These are phyloP conservation scores for Endogone sp. DNA, from an alignment of 192 early-diverging fungal genomes.

Conservation along the genomic window DNA sequence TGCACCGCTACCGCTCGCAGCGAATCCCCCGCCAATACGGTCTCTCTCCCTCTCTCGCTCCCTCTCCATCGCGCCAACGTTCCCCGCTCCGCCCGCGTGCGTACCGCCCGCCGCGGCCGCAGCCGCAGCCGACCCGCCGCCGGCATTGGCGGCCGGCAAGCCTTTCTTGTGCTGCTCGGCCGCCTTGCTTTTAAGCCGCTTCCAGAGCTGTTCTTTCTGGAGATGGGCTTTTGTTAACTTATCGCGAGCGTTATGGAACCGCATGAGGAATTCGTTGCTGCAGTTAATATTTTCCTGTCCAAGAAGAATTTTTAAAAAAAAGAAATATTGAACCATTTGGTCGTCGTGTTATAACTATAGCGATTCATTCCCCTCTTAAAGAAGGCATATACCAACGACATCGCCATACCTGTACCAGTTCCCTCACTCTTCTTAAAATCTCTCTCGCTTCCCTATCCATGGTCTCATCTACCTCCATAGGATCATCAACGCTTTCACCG, in stretches of 20 bases:
- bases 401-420: slow-evolving; percentile 1
- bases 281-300: slow-evolving; percentile 56
- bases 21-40: neutral
- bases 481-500: neutral
- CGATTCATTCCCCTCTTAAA: neutral
- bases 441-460: slow-evolving; percentile 23
- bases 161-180: slow-evolving; percentile 22
- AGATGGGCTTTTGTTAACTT: slow-evolving; percentile 42
- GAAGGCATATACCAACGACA: neutral
- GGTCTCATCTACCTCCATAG: slow-evolving; percentile 12
- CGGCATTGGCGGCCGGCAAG: neutral
- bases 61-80: neutral
- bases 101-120: too few relatives aligned
- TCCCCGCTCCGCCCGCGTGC: neutral
- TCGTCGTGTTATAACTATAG: neutral
- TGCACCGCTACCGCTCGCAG: neutral
- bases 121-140: neutral
- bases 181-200: slow-evolving; percentile 36
- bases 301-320: neutral
- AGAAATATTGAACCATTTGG: neutral
- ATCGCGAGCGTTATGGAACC: slow-evolving; percentile 48
- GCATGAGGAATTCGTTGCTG: slow-evolving; percentile 53
- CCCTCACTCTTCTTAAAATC: slow-evolving; percentile 21
- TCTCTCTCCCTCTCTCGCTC: neutral
- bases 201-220: slow-evolving; percentile 47